Conservation (phyloP, 257 asterid species). For the Galeopsis tetrahit region DNA sequence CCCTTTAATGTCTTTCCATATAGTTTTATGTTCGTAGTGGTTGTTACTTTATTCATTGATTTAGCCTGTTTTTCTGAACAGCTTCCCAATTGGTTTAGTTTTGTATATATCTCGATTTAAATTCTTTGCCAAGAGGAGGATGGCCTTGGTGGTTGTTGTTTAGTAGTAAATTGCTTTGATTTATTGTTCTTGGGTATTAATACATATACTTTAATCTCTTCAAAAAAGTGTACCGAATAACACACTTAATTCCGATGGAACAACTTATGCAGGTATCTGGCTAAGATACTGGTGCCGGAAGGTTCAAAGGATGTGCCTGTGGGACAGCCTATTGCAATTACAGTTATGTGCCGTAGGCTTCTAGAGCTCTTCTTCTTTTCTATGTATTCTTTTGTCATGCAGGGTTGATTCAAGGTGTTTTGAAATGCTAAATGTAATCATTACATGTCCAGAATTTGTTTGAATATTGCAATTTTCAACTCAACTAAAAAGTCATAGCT, state of each 20-base stretch:
- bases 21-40: slow-evolving; percentile 13
- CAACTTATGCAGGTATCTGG: slow-evolving; percentile 71
- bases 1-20: slow-evolving; percentile 1
- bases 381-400: slow-evolving; percentile 28
- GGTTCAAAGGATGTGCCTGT: slow-evolving; percentile 98
- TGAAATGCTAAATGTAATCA: slow-evolving; percentile 25
- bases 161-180: slow-evolving; percentile 23
- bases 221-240: background rate
- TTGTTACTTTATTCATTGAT: slow-evolving; percentile 24
- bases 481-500: slow-evolving; percentile 26
- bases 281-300: slow-evolving; percentile 92
- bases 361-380: slow-evolving; percentile 32
- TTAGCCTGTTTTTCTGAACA: slow-evolving; percentile 20
- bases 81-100: slow-evolving; percentile 7
- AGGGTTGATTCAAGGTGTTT: slow-evolving; percentile 18
- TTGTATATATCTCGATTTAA: slow-evolving; percentile 14
- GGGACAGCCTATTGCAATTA: slow-evolving; percentile 95
- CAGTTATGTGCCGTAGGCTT: slow-evolving; percentile 61
- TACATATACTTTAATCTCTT: background rate
- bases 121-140: background rate
- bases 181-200: slow-evolving; percentile 23
- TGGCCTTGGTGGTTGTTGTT: slow-evolving; percentile 27
- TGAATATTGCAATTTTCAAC: slow-evolving; percentile 27
- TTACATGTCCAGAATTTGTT: slow-evolving; percentile 24
- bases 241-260: slow-evolving; percentile 27